Conservation (phyloP, 768 basidiomycete species). For the Boletellus ananas region DNA sequence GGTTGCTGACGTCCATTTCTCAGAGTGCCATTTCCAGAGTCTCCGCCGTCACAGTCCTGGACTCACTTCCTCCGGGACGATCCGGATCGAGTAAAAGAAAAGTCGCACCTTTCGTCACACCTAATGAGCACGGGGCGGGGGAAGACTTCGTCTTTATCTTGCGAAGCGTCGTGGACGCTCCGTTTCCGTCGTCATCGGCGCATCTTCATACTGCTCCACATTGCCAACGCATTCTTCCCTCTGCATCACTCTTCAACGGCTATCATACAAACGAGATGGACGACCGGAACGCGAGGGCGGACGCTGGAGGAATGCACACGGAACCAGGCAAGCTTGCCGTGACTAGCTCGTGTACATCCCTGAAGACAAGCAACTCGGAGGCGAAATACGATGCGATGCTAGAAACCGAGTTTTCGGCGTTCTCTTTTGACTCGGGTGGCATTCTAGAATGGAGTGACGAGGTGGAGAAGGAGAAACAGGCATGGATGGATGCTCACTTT, state of each 20-base stretch:
- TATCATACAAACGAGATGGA: not conserved
- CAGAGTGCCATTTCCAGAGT: not conserved
- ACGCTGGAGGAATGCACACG: not conserved
- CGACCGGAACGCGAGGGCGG: not conserved
- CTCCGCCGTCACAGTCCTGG: not conserved
- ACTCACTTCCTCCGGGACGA: not conserved
- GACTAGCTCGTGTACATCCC: not conserved
- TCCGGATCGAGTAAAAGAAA: not conserved
- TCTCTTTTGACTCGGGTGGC: slow-evolving; percentile 8
- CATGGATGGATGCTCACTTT: slow-evolving; percentile 13
- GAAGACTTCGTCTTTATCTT: not conserved
- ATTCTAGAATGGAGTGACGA: slow-evolving; percentile 15
- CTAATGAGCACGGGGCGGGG: not conserved
- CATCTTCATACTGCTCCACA: not conserved
- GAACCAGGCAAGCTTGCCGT: not conserved
- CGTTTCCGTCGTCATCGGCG: not conserved
- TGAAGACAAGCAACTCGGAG: slow-evolving; percentile 1
- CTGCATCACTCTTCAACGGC: not conserved
- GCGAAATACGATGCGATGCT: slow-evolving; percentile 9
- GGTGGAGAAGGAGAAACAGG: slow-evolving; percentile 10
- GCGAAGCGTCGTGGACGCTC: not conserved
- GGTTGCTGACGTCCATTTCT: not conserved
- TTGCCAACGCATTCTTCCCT: not conserved
- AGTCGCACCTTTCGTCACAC: not conserved
- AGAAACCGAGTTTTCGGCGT: slow-evolving; percentile 8